These are phyloP conservation scores for Pyricularia grisea DNA, from an alignment of 2,329 filamentous ascomycete genomes.

Conservation along the genomic window DNA sequence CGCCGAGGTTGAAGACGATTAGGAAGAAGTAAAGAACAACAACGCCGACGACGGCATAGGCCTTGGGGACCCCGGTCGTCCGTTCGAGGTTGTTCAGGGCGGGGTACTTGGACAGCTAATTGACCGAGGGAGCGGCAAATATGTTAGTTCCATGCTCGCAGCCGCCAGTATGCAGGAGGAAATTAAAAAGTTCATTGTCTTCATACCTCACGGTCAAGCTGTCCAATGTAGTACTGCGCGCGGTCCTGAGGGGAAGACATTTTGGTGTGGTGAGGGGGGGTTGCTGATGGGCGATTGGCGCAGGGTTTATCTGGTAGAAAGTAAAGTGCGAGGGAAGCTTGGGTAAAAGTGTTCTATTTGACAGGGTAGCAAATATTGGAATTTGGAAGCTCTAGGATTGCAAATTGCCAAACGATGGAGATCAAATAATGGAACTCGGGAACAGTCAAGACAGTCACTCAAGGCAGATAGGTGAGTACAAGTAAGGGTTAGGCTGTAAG, in stretches of 20 bases:
- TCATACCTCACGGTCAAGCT: constrained; percentile 72
- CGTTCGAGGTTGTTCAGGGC: constrained; percentile 78
- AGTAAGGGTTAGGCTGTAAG: neutral
- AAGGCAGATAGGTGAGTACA: neutral
- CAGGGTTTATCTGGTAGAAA: neutral
- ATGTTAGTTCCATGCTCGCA: neutral
- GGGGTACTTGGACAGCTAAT: constrained; percentile 77
- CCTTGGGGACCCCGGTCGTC: constrained; percentile 74
- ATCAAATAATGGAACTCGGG: neutral
- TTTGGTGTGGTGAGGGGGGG: constrained; percentile 2
- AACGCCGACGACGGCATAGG: constrained; percentile 70
- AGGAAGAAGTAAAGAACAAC: constrained; percentile 80
- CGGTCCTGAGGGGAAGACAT: constrained; percentile 71
- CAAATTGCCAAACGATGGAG: neutral
- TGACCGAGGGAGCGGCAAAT: neutral
- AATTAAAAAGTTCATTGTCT: neutral
- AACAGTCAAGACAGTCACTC: neutral
- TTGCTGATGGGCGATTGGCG: neutral
- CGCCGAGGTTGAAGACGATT: constrained; percentile 86
- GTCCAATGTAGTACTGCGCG: constrained; percentile 64
- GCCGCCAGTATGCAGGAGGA: neutral
- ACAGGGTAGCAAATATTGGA: neutral
- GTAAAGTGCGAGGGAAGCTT: neutral
- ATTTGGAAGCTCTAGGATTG: neutral
- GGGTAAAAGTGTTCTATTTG: neutral